Evolutionary conservation across 1,284 basidiomycete species (phyloP), one percentile per base, ranked within the genome.

Genomic region (Sporisorium graminicola): DNA sequence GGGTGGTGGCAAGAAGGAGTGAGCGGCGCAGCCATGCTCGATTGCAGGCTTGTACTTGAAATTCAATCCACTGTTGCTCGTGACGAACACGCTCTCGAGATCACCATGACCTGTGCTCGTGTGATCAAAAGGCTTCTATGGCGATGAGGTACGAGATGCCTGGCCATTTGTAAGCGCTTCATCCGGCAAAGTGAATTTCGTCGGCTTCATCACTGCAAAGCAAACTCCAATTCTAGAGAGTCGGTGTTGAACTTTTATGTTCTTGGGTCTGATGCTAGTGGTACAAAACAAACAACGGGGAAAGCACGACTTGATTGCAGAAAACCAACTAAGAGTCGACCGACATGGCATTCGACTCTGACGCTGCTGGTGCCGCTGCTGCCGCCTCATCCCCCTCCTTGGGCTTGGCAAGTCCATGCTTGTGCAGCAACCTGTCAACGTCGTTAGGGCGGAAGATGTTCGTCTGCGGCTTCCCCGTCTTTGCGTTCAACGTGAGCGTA

Each of bases 401-500:
- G 88, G 94, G 95, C 82, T 87, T 87, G 71, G 91, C 93, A 47
- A 98, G 87, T 22, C 93, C 94, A 79, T 97, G 92, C 80, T 91
- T 89, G 83, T 91, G 88, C 72, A 99, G 88, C 68, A 98, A 80
- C 86, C 37, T 90, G 84, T 98, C 95, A 64, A 99, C 94, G 88
- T 99, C 96, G 31, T 90, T 87, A 27, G 96, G 94, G 74, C 90
- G 90, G 88, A 94, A 98, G 83, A 99, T 95, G 89, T 94, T 96
- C 46, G 94, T 93, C 82, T 91, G 91, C 1, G 95, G 94, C 84
- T 91, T 88, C 82, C 94, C 92, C 52, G 91, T 91, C 42, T 87
- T 87, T 8, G 91, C 89, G 84, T 95, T 93, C 14, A 97, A 88
- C 2, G 93, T 94, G 84, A 99, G 88, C 2, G 94, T 95, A 10